Conservation (phyloP, 2,329 filamentous ascomycete species). For the Colletotrichum eremochloae region DNA sequence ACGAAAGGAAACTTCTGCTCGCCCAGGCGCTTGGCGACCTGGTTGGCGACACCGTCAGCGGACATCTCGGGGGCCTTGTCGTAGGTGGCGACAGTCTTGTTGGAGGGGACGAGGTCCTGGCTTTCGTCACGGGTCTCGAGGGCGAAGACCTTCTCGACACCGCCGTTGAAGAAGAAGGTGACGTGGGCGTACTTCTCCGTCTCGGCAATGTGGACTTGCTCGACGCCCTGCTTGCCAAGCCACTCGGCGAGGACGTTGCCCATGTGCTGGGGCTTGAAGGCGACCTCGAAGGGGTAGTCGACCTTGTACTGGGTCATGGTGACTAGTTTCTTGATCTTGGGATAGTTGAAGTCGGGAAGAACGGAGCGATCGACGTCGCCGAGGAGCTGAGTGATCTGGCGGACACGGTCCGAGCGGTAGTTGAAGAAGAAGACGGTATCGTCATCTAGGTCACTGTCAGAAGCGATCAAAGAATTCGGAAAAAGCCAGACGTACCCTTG, state of each 20-base stretch:
- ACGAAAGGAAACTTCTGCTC: slow-evolving; percentile 94
- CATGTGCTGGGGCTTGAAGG: slow-evolving; percentile 96
- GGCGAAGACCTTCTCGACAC: slow-evolving; percentile 95
- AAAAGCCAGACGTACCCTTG: slow-evolving; percentile 70
- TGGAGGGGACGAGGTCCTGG: slow-evolving; percentile 84
- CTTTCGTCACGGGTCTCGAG: slow-evolving; percentile 90
- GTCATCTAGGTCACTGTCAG: slow-evolving; percentile 69
- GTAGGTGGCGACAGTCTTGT: slow-evolving; percentile 92
- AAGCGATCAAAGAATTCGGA: background rate
- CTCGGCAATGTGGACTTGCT: slow-evolving; percentile 97
- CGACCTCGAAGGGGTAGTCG: slow-evolving; percentile 91
- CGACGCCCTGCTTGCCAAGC: slow-evolving; percentile 87
- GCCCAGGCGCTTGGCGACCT: slow-evolving; percentile 87
- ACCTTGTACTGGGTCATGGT: slow-evolving; percentile 99
- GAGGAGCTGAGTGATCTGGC: slow-evolving; percentile 94
- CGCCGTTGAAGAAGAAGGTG: slow-evolving; percentile 99
- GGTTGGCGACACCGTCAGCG: slow-evolving; percentile 88
- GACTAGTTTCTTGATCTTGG: slow-evolving; percentile 84
- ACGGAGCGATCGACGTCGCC: slow-evolving; percentile 94
- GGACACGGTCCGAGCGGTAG: slow-evolving; percentile 97
- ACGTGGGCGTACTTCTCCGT: slow-evolving; percentile 99
- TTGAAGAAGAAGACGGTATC: slow-evolving; percentile 99
- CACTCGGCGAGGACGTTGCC: slow-evolving; percentile 98
- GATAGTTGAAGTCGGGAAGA: slow-evolving; percentile 91
- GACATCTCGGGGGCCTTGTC: slow-evolving; percentile 97